A percentile compares a stretch with the other conserved stretches of the same genome.
Conservation (phyloP, 345 rosid species). For the Punica granatum region DNA sequence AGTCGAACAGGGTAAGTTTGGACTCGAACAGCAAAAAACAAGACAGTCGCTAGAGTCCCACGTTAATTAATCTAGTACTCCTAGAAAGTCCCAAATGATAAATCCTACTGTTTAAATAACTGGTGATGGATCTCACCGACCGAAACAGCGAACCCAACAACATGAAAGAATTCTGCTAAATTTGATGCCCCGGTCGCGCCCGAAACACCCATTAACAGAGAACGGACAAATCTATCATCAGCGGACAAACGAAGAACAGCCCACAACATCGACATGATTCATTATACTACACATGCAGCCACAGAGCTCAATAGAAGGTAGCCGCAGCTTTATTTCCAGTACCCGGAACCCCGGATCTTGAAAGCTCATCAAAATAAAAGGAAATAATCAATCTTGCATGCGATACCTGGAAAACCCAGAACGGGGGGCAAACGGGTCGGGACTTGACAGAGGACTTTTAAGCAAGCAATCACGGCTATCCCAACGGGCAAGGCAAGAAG, state of each 20-base stretch:
- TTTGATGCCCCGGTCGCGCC: not conserved
- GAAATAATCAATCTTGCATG: not conserved
- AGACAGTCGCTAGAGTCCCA: no score
- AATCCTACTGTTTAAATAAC: not conserved
- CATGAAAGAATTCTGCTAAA: not conserved
- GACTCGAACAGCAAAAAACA: not conserved
- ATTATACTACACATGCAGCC: not conserved
- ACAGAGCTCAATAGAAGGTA: not conserved
- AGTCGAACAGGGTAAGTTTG: not conserved
- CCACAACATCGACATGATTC: not conserved
- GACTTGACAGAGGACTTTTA: not conserved
- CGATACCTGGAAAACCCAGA: not conserved
- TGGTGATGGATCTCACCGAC: not conserved
- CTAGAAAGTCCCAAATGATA: not conserved
- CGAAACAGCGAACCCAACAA: not conserved
- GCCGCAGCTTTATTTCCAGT: not conserved
- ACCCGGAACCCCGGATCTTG: not conserved
- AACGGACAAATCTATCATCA: not conserved
- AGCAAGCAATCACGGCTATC: not conserved
- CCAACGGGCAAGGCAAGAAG: not conserved
- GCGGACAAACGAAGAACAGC: not conserved
- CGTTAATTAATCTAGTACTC: no score
- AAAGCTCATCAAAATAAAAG: not conserved
- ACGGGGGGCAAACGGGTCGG: not conserved
- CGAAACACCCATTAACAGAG: not conserved